Percentiles rank a stretch among this genome's conserved stretches.
Evolutionary conservation across 1,284 basidiomycete species (phyloP).

Genomic region (Porodaedalea pini): DNA sequence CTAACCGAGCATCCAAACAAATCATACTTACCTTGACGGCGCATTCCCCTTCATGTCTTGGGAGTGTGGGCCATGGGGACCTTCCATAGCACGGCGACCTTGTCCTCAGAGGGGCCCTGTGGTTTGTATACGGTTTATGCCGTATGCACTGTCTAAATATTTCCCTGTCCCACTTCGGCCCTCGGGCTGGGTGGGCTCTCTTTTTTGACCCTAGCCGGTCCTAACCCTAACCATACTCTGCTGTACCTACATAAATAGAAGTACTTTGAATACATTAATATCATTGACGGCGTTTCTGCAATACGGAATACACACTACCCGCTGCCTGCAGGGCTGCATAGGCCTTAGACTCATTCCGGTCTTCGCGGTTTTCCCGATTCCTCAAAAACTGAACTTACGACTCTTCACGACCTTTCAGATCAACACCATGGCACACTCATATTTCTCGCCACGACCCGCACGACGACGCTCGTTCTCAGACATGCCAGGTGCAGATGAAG

Average conservation of each 20-base stretch:
- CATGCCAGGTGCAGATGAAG: constrained; percentile 1
- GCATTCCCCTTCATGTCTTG: constrained; percentile 34
- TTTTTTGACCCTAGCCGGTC: constrained; percentile 8
- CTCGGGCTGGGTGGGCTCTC: constrained; percentile 23
- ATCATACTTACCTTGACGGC: constrained; percentile 47
- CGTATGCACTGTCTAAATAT: constrained; percentile 24
- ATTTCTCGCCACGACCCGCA: background rate
- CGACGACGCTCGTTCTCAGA: constrained; percentile 1
- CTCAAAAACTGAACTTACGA: background rate
- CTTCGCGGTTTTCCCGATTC: background rate
- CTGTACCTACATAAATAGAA: background rate
- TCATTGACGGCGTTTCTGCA: background rate
- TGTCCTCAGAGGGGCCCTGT: constrained; percentile 29
- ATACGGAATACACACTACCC: too few relatives aligned
- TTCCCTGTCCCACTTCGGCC: constrained; percentile 22
- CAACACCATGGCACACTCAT: constrained; percentile 7
- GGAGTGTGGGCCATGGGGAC: constrained; percentile 29
- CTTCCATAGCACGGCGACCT: constrained; percentile 35
- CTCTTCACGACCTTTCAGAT: background rate
- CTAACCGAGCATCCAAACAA: background rate
- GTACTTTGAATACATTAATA: background rate
- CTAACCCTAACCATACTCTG: constrained; percentile 22
- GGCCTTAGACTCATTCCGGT: constrained; percentile 4
- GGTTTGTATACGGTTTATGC: constrained; percentile 24
- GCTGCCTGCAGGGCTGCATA: too few relatives aligned